A percentile compares a stretch with the other conserved stretches of the same genome.
Evolutionary conservation across 495 filamentous ascomycete genomes (phyloP).

Genomic region (Aspergillus egyptiacus): DNA sequence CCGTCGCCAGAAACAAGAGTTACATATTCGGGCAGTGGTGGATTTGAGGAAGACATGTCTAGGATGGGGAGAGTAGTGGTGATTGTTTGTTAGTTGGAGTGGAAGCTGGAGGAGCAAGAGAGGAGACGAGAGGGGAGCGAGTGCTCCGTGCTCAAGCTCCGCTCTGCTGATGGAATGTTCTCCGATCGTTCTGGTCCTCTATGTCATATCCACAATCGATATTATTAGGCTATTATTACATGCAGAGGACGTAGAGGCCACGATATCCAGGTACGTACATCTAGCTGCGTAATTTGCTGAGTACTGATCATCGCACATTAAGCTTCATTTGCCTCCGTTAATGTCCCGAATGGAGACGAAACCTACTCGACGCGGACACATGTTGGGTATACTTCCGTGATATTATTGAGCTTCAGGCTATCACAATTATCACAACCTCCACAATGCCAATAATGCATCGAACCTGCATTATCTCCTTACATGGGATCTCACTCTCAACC

Average conservation of each 20-base stretch:
- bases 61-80: no score
- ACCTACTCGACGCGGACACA: neutral
- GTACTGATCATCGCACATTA: no score
- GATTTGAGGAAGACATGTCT: slow-evolving; percentile 20
- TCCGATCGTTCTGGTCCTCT: neutral
- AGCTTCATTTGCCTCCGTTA: neutral
- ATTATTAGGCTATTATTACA: no score
- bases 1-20: slow-evolving; percentile 83
- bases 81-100: slow-evolving; percentile 9
- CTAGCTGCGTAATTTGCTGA: no score
- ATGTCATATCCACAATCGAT: neutral
- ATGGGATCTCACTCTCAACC: neutral
- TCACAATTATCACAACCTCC: neutral
- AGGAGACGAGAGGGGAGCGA: neutral
- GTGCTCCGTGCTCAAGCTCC: slow-evolving; percentile 31
- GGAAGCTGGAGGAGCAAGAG: slow-evolving; percentile 2
- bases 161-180: neutral
- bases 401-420: neutral
- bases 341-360: neutral
- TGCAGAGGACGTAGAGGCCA: no score
- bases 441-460: neutral
- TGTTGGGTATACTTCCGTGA: neutral
- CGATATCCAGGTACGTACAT: no score
- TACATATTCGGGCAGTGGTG: slow-evolving; percentile 50
- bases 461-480: neutral